A percentile compares a stretch with the other conserved stretches of the same genome.
Evolutionary conservation across 2,329 filamentous ascomycete species (phyloP).

Genomic region (Botryotinia calthae): DNA sequence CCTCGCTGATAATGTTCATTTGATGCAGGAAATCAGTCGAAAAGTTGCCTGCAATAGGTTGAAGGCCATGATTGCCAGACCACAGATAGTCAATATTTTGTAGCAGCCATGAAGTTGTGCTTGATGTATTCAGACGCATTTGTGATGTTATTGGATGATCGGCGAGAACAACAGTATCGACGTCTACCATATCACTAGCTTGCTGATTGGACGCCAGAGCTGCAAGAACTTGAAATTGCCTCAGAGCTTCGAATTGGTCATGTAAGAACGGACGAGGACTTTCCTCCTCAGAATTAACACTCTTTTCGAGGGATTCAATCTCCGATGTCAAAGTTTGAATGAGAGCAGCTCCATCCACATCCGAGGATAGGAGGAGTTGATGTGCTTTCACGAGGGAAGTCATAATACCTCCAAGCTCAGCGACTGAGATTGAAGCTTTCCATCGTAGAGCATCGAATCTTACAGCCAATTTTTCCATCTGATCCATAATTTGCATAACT

Average conservation of each 20-base stretch:
- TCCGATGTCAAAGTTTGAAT: constrained; percentile 51
- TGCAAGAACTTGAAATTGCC: constrained; percentile 44
- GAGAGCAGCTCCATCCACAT: constrained; percentile 40
- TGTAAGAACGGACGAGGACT: constrained; percentile 51
- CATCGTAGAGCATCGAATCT: constrained; percentile 62
- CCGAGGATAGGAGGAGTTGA: constrained; percentile 49
- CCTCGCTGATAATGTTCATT: constrained; percentile 50
- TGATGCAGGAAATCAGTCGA: constrained; percentile 55
- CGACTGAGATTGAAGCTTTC: constrained; percentile 52
- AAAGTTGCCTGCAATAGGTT: constrained; percentile 49
- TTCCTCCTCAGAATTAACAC: constrained; percentile 44
- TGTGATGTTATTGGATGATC: constrained; percentile 34
- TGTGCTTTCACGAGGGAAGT: constrained; percentile 56
- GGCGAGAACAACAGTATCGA: constrained; percentile 35
- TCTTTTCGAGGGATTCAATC: constrained; percentile 51
- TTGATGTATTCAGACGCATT: constrained; percentile 34
- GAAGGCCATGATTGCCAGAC: constrained; percentile 37
- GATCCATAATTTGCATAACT: constrained; percentile 47
- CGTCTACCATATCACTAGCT: constrained; percentile 21
- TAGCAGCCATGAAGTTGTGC: constrained; percentile 28
- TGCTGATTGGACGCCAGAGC: constrained; percentile 21
- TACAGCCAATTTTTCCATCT: constrained; percentile 55
- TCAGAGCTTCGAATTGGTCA: constrained; percentile 55
- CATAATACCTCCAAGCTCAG: constrained; percentile 53
- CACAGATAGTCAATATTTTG: constrained; percentile 36